Evolutionary conservation across 805 yeast species (phyloP).

Genomic region (Kluyveromyces starmeri): DNA sequence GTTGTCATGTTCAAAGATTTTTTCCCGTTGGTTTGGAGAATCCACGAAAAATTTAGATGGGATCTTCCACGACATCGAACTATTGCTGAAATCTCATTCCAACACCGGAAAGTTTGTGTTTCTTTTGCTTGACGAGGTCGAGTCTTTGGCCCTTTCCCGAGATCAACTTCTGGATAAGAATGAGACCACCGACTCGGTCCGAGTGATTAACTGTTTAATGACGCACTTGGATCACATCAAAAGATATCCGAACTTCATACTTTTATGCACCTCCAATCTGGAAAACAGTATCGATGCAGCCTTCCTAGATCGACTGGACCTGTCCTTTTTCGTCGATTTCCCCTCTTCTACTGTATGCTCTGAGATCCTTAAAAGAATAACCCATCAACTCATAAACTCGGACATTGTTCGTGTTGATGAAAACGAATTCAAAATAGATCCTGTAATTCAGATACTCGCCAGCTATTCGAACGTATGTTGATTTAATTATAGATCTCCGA

Average conservation of each 20-base stretch:
- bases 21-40: constrained; percentile 41
- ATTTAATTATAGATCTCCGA: no score
- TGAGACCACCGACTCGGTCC: constrained; percentile 36
- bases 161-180: constrained; percentile 27
- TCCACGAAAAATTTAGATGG: constrained; percentile 34
- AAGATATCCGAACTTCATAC: constrained; percentile 27
- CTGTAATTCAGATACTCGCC: not conserved
- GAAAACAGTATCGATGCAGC: constrained; percentile 35
- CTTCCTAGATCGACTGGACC: constrained; percentile 37
- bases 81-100: constrained; percentile 13
- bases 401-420: not conserved
- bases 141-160: constrained; percentile 37
- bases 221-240: constrained; percentile 36
- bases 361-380: not conserved
- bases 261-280: constrained; percentile 36
- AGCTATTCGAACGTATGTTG: constrained; percentile 1
- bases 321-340: constrained; percentile 27
- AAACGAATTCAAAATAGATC: not conserved
- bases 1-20: constrained; percentile 34
- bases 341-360: constrained; percentile 21
- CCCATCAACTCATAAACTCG: constrained; percentile 2
- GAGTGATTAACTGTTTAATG: constrained; percentile 37
- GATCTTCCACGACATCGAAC: constrained; percentile 30
- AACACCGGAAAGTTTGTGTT: constrained; percentile 22
- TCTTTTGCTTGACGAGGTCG: constrained; percentile 39